These are phyloP conservation scores for Malassezia slooffiae DNA, from an alignment of 1,284 basidiomycete genomes.

Conservation along the genomic window DNA sequence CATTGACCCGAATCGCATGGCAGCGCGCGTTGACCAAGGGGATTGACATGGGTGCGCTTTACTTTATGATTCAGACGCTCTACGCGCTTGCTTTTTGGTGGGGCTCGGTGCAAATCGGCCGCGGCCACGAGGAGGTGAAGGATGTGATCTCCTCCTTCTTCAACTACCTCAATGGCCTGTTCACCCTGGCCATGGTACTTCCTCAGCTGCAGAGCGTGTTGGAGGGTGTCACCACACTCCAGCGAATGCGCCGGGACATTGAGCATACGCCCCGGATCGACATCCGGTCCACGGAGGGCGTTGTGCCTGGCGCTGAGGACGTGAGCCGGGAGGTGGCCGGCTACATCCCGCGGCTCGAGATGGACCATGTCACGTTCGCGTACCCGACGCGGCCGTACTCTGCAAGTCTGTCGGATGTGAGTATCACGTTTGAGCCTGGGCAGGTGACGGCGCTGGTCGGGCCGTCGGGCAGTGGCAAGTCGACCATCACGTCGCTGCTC, in stretches of 20 bases:
- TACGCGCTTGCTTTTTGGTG: constrained; percentile 38
- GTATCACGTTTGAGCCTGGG: constrained; percentile 25
- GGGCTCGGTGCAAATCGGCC: constrained; percentile 25
- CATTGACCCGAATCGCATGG: constrained; percentile 40
- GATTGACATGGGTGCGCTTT: constrained; percentile 27
- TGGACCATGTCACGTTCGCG: constrained; percentile 37
- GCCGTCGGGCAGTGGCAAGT: constrained; percentile 44
- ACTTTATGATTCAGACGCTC: constrained; percentile 27
- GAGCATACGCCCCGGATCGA: constrained; percentile 40
- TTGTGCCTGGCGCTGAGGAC: not conserved
- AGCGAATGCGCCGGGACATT: constrained; percentile 29
- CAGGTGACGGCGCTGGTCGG: constrained; percentile 47
- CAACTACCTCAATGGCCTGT: constrained; percentile 39
- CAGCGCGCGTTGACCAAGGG: constrained; percentile 38
- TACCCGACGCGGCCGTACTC: constrained; percentile 33
- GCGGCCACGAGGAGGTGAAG: constrained; percentile 24
- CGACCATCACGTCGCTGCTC: constrained; percentile 48
- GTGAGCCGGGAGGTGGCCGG: not conserved
- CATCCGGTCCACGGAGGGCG: constrained; percentile 26
- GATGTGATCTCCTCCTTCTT: constrained; percentile 35
- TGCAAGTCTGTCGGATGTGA: constrained; percentile 30
- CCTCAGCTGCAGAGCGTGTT: constrained; percentile 37
- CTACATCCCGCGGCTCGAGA: constrained; percentile 27
- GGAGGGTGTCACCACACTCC: constrained; percentile 27
- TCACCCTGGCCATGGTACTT: constrained; percentile 37